A percentile compares a stretch with the other conserved stretches of the same genome.
These are phyloP conservation scores for Pythium pyrilobum DNA, from an alignment of 352 stramenopile species.

Conservation along the genomic window DNA sequence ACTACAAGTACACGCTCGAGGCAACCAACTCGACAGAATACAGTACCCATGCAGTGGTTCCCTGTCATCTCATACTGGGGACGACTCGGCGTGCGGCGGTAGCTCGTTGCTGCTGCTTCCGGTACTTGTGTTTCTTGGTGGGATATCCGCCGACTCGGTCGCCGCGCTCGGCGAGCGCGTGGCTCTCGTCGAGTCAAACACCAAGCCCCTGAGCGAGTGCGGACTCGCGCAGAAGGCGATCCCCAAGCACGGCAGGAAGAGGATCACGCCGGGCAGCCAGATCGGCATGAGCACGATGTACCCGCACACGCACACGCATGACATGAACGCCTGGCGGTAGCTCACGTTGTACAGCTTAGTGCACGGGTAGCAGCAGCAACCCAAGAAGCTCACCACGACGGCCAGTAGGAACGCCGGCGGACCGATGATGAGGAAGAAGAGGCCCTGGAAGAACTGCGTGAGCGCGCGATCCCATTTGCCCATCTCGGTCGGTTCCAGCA, in stretches of 20 bases:
- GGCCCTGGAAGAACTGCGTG: conserved; percentile 24
- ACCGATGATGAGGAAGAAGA: conserved; percentile 64
- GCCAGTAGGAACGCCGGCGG: conserved; percentile 55
- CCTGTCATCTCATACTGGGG: no score
- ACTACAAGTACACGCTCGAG: no score
- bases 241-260: conserved; percentile 34
- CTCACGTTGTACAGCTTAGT: conserved; percentile 35
- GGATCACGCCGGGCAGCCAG: conserved; percentile 34
- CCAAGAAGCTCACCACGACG: conserved; percentile 36
- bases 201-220: not conserved
- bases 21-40: no score
- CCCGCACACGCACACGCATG: conserved; percentile 42
- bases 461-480: conserved; percentile 26
- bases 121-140: no score
- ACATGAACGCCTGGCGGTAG: conserved; percentile 61
- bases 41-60: no score
- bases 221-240: conserved; percentile 10
- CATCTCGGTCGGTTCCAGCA: conserved; percentile 29
- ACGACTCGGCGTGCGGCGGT: no score
- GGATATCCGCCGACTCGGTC: not conserved
- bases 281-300: conserved; percentile 40
- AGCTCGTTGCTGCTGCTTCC: no score
- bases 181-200: not conserved
- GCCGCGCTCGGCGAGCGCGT: not conserved
- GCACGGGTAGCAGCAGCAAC: conserved; percentile 63